These are phyloP conservation scores for Triadica sebifera DNA, from an alignment of 345 rosid species.

Conservation along the genomic window DNA sequence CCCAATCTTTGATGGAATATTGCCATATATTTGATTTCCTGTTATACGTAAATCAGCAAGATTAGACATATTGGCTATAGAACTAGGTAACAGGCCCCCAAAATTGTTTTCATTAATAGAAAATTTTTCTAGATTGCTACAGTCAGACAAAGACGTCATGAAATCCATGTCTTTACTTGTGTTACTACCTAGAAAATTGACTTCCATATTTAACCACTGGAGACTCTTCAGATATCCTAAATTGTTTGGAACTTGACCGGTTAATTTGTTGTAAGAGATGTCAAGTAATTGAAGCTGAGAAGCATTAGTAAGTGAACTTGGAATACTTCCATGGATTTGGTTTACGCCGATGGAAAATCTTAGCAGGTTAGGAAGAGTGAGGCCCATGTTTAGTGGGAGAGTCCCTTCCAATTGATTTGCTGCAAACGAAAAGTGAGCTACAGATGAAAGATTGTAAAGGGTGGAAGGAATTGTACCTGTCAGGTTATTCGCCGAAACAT, in stretches of 20 bases:
- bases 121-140: neutral
- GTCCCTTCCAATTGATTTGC: neutral
- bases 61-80: neutral
- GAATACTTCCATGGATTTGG: neutral
- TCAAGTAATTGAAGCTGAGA: neutral
- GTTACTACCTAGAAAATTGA: neutral
- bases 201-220: neutral
- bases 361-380: neutral
- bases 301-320: neutral
- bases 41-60: neutral
- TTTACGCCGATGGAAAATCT: neutral
- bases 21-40: constrained; percentile 6
- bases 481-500: neutral
- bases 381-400: constrained; percentile 1
- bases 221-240: neutral
- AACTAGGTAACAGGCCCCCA: neutral
- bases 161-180: neutral
- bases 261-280: neutral
- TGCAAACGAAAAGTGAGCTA: neutral
- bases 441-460: neutral
- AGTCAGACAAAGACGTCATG: neutral
- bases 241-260: neutral
- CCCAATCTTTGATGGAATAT: neutral
- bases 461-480: neutral
- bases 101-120: neutral